Evolutionary conservation across 768 basidiomycete species (phyloP).

Genomic region (Boletus rubroflammeus): DNA sequence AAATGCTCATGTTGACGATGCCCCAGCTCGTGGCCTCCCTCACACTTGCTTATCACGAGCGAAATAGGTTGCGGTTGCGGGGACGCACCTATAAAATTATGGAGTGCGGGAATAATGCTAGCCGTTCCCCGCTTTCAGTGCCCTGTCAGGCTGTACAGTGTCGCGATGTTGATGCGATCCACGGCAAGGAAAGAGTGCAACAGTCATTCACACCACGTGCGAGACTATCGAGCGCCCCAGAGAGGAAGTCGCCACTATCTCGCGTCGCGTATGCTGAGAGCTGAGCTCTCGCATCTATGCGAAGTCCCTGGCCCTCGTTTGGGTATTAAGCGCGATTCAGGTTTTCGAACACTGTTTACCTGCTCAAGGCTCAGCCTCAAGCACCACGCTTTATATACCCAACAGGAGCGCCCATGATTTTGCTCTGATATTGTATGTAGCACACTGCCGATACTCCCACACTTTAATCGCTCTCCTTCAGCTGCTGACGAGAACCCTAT

Average conservation of each 20-base stretch:
- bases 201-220: neutral
- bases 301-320: neutral
- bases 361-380: too few relatives aligned
- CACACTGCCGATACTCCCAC: neutral
- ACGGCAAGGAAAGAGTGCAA: constrained; percentile 3
- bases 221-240: constrained; percentile 14
- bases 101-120: constrained; percentile 8
- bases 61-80: constrained; percentile 17
- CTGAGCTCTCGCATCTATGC: constrained; percentile 15
- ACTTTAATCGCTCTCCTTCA: constrained; percentile 10
- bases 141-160: constrained; percentile 2
- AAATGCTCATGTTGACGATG: constrained; percentile 24
- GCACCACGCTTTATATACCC: neutral
- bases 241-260: constrained; percentile 28
- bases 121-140: constrained; percentile 6
- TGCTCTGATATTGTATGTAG: neutral
- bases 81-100: constrained; percentile 8
- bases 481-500: constrained; percentile 6
- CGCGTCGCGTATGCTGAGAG: constrained; percentile 16
- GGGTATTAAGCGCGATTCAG: neutral
- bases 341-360: neutral
- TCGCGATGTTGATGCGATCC: neutral
- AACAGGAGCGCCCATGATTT: neutral
- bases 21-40: constrained; percentile 32
- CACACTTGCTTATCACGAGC: constrained; percentile 26